phyloP scores from a whole-genome alignment of 495 filamentous ascomycete genomes.

The Daldinia bambusicola region DNA sequence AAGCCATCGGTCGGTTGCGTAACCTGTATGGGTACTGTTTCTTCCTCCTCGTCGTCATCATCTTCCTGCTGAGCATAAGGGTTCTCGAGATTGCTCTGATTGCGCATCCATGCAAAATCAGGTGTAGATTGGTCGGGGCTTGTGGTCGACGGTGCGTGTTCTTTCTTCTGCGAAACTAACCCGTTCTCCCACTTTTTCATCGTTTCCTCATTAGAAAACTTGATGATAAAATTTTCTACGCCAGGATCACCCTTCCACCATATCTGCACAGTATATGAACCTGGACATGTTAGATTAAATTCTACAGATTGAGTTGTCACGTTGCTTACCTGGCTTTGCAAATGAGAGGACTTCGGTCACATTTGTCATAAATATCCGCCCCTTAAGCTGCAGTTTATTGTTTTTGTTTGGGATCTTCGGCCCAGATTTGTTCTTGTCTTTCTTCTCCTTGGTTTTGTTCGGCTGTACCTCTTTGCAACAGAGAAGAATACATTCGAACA shows the following conservation, averaged over 20 bases:
- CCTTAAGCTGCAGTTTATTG: slow-evolving; percentile 90
- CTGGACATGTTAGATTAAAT: slow-evolving; percentile 56
- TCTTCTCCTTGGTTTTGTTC: slow-evolving; percentile 81
- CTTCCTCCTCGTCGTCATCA: slow-evolving; percentile 72
- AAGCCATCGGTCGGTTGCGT: slow-evolving; percentile 54
- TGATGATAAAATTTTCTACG: slow-evolving; percentile 95
- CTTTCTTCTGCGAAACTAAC: slow-evolving; percentile 68
- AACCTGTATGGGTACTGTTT: slow-evolving; percentile 46
- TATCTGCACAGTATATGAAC: slow-evolving; percentile 93
- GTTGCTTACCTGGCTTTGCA: slow-evolving; percentile 77
- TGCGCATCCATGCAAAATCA: slow-evolving; percentile 84
- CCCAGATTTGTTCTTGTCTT: slow-evolving; percentile 64
- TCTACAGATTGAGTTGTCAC: slow-evolving; percentile 2
- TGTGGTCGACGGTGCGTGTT: slow-evolving; percentile 52
- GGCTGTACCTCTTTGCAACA: slow-evolving; percentile 96
- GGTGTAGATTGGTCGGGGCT: slow-evolving; percentile 53
- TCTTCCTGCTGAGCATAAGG: slow-evolving; percentile 84
- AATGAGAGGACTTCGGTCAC: slow-evolving; percentile 91
- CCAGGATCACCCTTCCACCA: slow-evolving; percentile 98
- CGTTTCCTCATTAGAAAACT: slow-evolving; percentile 85
- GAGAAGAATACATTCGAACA: slow-evolving; percentile 93
- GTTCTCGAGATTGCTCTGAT: slow-evolving; percentile 71
- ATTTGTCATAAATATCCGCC: slow-evolving; percentile 98
- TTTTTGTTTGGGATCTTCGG: slow-evolving; percentile 76
- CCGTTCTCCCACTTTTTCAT: slow-evolving; percentile 89